Conservation (phyloP, 176 grass and related monocot species). For the maize (Zea mays) region Zm-B73-REFERENCE-NAM-5.0 NC_050101.1:84000001-84000500, state of each 20-base stretch:
- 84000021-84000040: slow-evolving; percentile 61
- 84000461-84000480: slow-evolving; percentile 71
- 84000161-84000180: slow-evolving; percentile 60
- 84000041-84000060: slow-evolving; percentile 56
- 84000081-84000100: slow-evolving; percentile 58
- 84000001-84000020: slow-evolving; percentile 55
- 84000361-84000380: slow-evolving; percentile 69
- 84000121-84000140: slow-evolving; percentile 64
- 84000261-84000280: slow-evolving; percentile 76
- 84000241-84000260: slow-evolving; percentile 71
- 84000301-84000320: slow-evolving; percentile 70
- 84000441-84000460: slow-evolving; percentile 49
- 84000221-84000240: slow-evolving; percentile 74
- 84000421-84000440: slow-evolving; percentile 56
- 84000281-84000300: slow-evolving; percentile 78
- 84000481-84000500: slow-evolving; percentile 63
- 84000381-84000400: slow-evolving; percentile 63
- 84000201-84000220: slow-evolving; percentile 58
- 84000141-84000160: slow-evolving; percentile 78
- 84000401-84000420: slow-evolving; percentile 57
- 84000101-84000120: slow-evolving; percentile 60
- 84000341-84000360: slow-evolving; percentile 60
- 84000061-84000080: slow-evolving; percentile 44
- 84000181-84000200: slow-evolving; percentile 63
- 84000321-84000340: slow-evolving; percentile 73